Base-by-base conservation (phyloP, 106 monocot genomes). In the Dactylorhiza incarnata region DNA sequence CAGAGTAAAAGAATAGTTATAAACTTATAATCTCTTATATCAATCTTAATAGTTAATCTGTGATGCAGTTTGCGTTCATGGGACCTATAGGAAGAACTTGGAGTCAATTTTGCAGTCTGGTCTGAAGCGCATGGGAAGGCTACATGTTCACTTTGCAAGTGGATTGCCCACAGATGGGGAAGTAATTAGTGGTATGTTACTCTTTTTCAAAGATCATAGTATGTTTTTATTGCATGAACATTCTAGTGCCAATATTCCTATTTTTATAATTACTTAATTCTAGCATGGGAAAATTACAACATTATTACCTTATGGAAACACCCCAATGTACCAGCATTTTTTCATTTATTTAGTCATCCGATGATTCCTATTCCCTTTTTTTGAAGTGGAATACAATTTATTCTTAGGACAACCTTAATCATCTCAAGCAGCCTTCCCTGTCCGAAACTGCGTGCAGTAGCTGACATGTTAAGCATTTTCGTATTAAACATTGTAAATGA, bases 111-210 rank as follows among this genome's bases (percentile, higher is more conserved):
- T 97, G 80, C 77, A 94, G 66, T 89, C 81, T 82, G 97, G 97
- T 55, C 86, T 97, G 7, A 97, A 91, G 75, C 84, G 91, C 20
- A 97, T 97, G 97, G 49, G 78, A 68, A 91, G 97, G 53, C 72
- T 97, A 62, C 97, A 97, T 75, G 89, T 94, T 16, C 97, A 97
- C 59, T 97, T 97, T 74, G 85, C 97, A 68, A 81, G 91, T 78
- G 93, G 94, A 47, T 89, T 97, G 77, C 97, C 97, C 0, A 81
- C 87, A 20, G 91, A 91, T 86, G 97, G 94, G 0, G 78, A 87
- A 88, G 91, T 97, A 59, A 86, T 94, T 72, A 97, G 97, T 48
- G 97, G 97, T 94, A 94, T 69, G 69, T 29, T 13, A 65, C 65
- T 22, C 65, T 65, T 13, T 26, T 10, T 13, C 19, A 17, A 14